Conservation (phyloP, 2,329 filamentous ascomycete genomes). For the Aphanocladium album region DNA sequence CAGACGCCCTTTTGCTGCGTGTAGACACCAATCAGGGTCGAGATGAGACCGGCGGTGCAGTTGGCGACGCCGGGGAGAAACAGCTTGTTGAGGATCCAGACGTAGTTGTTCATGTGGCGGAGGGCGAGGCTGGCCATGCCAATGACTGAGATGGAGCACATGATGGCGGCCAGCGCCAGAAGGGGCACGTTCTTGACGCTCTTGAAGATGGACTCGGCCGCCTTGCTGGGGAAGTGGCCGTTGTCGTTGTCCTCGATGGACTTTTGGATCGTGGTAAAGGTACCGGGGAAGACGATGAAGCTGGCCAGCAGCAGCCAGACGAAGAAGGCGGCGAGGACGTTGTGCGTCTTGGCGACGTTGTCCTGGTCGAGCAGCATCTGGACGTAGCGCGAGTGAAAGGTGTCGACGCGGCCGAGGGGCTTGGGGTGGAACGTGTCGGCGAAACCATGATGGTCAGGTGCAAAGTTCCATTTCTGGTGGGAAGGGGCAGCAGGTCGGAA, state of each 20-base stretch:
- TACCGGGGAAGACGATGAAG: conserved; percentile 48
- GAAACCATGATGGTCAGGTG: neutral
- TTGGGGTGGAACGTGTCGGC: conserved; percentile 4
- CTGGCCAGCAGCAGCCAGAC: conserved; percentile 47
- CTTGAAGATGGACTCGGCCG: conserved; percentile 20
- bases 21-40: conserved; percentile 46
- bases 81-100: conserved; percentile 49
- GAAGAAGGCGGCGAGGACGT: conserved; percentile 35
- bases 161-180: conserved; percentile 38
- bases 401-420: conserved; percentile 19
- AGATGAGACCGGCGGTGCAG: conserved; percentile 44
- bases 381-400: conserved; percentile 34
- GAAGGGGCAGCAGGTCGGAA: neutral
- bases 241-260: conserved; percentile 20
- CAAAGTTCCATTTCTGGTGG: conserved; percentile 8
- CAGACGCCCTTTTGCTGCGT: conserved; percentile 40
- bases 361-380: conserved; percentile 45
- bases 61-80: conserved; percentile 43
- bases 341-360: conserved; percentile 40
- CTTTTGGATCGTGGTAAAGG: conserved; percentile 39
- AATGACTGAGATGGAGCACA: conserved; percentile 30
- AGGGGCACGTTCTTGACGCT: conserved; percentile 32
- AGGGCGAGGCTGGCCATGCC: conserved; percentile 40
- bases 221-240: conserved; percentile 15
- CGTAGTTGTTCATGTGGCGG: conserved; percentile 42